Conservation (phyloP, 805 yeast genomes). For the Kluyveromyces siamensis region DNA sequence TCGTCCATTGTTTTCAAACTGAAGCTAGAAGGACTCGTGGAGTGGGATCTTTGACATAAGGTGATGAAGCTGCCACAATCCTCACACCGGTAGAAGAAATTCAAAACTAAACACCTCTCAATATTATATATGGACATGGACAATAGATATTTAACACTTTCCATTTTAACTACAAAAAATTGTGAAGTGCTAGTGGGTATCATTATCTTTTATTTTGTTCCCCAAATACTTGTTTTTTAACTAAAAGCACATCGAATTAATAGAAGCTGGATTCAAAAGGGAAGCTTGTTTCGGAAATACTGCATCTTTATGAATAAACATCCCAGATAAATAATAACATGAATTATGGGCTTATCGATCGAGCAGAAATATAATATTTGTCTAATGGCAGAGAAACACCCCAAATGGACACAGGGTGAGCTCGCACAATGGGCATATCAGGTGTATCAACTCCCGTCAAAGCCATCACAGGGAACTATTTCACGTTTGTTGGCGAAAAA, state of each 20-base stretch:
- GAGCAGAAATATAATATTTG: conserved; percentile 58
- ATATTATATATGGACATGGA: no score
- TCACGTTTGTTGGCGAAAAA: conserved; percentile 51
- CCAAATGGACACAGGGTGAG: conserved; percentile 59
- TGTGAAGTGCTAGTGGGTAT: no score
- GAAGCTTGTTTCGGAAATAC: neutral
- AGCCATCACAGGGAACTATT: conserved; percentile 62
- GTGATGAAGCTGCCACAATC: no score
- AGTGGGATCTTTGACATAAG: no score
- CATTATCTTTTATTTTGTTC: no score
- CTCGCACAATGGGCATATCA: conserved; percentile 56
- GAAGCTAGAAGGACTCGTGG: no score
- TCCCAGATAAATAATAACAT: neutral
- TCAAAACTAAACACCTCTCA: no score
- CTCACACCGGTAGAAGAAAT: no score
- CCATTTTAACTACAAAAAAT: no score
- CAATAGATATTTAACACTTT: no score
- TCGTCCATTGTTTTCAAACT: no score
- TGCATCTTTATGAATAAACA: neutral
- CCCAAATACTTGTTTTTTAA: no score
- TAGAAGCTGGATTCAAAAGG: neutral
- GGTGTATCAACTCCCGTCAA: conserved; percentile 40
- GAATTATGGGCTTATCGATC: conserved; percentile 38
- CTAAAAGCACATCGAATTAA: neutral
- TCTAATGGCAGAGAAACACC: conserved; percentile 57